phyloP scores from a whole-genome alignment of 192 early-diverging fungal genomes.

The Gryganskiella cystojenkinii region DNA sequence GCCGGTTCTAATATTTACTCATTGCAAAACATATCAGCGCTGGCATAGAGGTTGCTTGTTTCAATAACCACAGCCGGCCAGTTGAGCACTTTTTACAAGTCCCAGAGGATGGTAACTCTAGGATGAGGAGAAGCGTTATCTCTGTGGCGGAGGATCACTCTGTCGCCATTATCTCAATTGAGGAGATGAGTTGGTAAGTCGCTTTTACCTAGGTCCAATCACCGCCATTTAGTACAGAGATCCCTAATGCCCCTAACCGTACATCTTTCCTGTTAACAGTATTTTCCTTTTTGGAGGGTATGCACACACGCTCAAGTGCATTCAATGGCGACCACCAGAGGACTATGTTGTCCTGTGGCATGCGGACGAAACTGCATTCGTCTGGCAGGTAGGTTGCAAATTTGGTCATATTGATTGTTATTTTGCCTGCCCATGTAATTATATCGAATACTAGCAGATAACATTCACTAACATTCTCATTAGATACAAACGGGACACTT shows the following conservation, averaged over 20 bases:
- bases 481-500: constrained; percentile 82
- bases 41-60: constrained; percentile 66
- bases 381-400: constrained; percentile 87
- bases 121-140: constrained; percentile 62
- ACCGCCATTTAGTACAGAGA: background rate
- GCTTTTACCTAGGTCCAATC: background rate
- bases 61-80: constrained; percentile 63
- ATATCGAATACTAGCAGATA: too few species aligned
- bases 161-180: constrained; percentile 76
- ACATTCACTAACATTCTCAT: background rate
- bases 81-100: constrained; percentile 63
- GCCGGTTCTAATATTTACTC: too few species aligned
- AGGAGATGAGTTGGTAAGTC: constrained; percentile 75
- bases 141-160: constrained; percentile 78
- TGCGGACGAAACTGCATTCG: constrained; percentile 69
- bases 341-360: constrained; percentile 74
- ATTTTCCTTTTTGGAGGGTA: constrained; percentile 75
- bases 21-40: too few species aligned
- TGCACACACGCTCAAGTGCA: constrained; percentile 54
- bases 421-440: too few species aligned
- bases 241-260: background rate
- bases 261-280: constrained; percentile 31
- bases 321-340: constrained; percentile 77
- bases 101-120: constrained; percentile 57
- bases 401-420: too few species aligned